Evolutionary conservation across 129 eudicot species (phyloP).

Genomic region (Glebionis coronaria): DNA sequence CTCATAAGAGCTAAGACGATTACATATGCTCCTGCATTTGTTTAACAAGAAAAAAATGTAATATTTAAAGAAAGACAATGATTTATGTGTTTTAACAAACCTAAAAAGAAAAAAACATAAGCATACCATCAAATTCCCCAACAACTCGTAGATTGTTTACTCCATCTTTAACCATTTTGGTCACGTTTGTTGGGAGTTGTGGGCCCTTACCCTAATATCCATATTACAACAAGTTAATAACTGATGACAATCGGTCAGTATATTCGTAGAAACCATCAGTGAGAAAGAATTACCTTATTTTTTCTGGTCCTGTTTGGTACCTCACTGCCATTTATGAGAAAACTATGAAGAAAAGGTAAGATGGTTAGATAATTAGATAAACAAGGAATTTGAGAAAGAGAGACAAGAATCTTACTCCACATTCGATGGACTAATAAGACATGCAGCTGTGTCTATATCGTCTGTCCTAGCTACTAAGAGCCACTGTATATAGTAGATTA

Average conservation of each 20-base stretch:
- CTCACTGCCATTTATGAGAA: slow-evolving; percentile 24
- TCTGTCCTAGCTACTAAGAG: slow-evolving; percentile 35
- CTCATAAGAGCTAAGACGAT: slow-evolving; percentile 32
- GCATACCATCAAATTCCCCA: slow-evolving; percentile 48
- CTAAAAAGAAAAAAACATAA: slow-evolving; percentile 17
- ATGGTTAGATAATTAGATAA: slow-evolving; percentile 11
- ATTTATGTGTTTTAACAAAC: slow-evolving; percentile 11
- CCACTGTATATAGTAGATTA: slow-evolving; percentile 28
- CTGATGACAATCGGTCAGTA: not conserved
- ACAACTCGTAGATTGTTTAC: slow-evolving; percentile 41
- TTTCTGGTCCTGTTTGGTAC: slow-evolving; percentile 32
- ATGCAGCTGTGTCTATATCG: slow-evolving; percentile 32
- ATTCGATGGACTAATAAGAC: slow-evolving; percentile 28
- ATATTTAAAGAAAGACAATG: slow-evolving; percentile 1
- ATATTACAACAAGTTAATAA: slow-evolving; percentile 19
- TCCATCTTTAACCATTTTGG: slow-evolving; percentile 46
- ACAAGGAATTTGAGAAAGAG: not conserved
- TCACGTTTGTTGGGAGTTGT: slow-evolving; percentile 47
- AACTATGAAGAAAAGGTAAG: slow-evolving; percentile 19
- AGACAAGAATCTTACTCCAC: slow-evolving; percentile 26
- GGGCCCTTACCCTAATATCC: slow-evolving; percentile 32
- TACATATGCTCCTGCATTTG: slow-evolving; percentile 27
- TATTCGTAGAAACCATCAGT: not conserved
- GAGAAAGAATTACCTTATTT: slow-evolving; percentile 25
- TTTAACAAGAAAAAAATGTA: slow-evolving; percentile 1